Evolutionary conservation across 2,329 filamentous ascomycete genomes (phyloP), one percentile per base, ranked within the genome.

Genomic region (Knufia fluminis): DNA sequence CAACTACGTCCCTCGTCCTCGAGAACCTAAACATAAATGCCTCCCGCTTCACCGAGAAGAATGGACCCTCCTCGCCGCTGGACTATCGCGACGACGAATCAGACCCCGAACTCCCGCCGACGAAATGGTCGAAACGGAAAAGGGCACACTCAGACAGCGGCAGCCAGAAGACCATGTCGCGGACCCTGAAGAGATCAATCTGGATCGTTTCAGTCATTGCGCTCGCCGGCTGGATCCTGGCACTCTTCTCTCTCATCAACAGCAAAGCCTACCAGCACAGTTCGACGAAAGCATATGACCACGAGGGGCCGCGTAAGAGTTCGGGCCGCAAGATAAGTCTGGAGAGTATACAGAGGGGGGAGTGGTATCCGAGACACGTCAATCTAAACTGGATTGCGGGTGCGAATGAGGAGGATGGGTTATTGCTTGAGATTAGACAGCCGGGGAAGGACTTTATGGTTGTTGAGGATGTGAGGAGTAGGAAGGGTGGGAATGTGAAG

Each of bases 391-490:
- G 71, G 71, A 69, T 72, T 53, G 64, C 67, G 1, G 71, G 71
- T 1, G 64, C 71, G n/a, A 61, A 68, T 45, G 70, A 68, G 8
- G 68, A 73, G 56, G 92, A 98, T 63, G 92, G 92, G 1, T 66
- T 97, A 52, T 66, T 98, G 56, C 76, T 98, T 17, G 85, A 95
- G 66, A 75, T 78, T 60, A 64, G 64, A 22, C 80, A 75, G 45
- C 61, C 65, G 1, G 80, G 75, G 3, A 81, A 86, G 59, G 82
- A 83, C 52, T 97, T 84, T 60, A 70, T 98, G 48, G 79, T 92
- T 1, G 86, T 96, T 1, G 85, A 95, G 63, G 88, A 97, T 65
- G 83, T 98, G 47, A 79, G 82, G 50, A 75, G 74, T 44, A 70
- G 75, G 50, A 23, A 38, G 9, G 6, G 9, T 33, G n/a, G 19